A percentile compares a stretch with the other conserved stretches of the same genome.
Conservation (phyloP, 2,329 filamentous ascomycete genomes). For the Ophiocordyceps camponoti-rufipedis region DNA sequence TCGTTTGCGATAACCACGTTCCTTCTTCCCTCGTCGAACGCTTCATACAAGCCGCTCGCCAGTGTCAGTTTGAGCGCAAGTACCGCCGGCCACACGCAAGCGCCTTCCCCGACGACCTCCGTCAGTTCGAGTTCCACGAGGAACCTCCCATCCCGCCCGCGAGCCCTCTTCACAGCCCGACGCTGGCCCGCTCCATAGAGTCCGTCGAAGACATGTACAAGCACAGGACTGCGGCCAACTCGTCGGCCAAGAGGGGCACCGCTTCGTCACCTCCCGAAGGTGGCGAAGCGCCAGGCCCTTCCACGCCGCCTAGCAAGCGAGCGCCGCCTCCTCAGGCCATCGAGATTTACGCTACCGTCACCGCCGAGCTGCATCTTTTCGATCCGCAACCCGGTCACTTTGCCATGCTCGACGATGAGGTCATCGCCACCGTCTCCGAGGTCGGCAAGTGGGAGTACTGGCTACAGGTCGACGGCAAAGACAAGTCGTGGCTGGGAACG, state of each 20-base stretch:
- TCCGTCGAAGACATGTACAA: constrained; percentile 37
- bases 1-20: constrained; percentile 71
- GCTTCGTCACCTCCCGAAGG: not conserved
- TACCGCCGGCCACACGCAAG: constrained; percentile 64
- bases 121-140: constrained; percentile 62
- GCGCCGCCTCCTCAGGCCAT: constrained; percentile 43
- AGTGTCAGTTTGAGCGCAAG: constrained; percentile 97
- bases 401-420: constrained; percentile 54
- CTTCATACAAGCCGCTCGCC: constrained; percentile 66
- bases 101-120: constrained; percentile 64
- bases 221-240: constrained; percentile 27
- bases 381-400: constrained; percentile 81
- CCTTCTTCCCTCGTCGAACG: constrained; percentile 52
- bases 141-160: constrained; percentile 46
- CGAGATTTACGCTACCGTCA: constrained; percentile 57
- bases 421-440: constrained; percentile 68
- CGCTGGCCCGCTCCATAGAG: constrained; percentile 33
- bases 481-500: constrained; percentile 74
- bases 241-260: constrained; percentile 18
- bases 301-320: not conserved
- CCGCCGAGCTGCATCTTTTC: constrained; percentile 80
- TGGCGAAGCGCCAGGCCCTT: too few species aligned
- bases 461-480: constrained; percentile 64
- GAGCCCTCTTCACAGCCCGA: constrained; percentile 42
- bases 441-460: constrained; percentile 89